A percentile compares a stretch with the other conserved stretches of the same genome.
Evolutionary conservation across 345 rosid genomes (phyloP).

Genomic region (Diplotaxis tenuifolia): DNA sequence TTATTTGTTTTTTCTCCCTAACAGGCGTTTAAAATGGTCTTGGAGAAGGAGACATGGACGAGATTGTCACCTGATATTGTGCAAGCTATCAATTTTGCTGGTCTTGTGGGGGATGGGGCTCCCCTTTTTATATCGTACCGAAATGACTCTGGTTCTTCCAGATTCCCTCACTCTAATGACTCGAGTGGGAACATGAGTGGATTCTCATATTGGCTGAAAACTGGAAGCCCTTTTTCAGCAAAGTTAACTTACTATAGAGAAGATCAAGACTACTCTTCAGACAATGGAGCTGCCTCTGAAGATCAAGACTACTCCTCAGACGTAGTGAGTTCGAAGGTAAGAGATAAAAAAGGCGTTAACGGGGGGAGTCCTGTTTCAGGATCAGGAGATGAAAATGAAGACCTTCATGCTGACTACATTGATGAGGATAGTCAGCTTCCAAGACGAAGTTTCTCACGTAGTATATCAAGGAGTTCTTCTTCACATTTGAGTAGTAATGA

Average conservation of each 20-base stretch:
- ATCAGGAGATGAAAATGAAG: conserved; percentile 92
- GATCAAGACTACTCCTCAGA: conserved; percentile 49
- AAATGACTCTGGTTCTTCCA: conserved; percentile 44
- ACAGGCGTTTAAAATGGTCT: conserved; percentile 96
- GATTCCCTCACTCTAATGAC: conserved; percentile 45
- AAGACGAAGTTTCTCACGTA: conserved; percentile 71
- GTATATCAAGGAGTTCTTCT: conserved; percentile 37
- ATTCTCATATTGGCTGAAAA: conserved; percentile 74
- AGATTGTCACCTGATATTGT: conserved; percentile 70
- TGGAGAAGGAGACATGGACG: conserved; percentile 94
- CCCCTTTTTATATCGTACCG: conserved; percentile 60
- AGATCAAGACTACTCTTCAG: conserved; percentile 42
- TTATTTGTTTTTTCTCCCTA: conserved; percentile 22
- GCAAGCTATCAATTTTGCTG: conserved; percentile 76
- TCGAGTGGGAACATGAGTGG: conserved; percentile 55
- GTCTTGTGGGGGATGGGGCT: conserved; percentile 97
- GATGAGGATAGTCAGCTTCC: conserved; percentile 99
- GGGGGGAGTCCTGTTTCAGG: conserved; percentile 59
- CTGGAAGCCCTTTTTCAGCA: conserved; percentile 77
- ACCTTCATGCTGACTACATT: conserved; percentile 93
- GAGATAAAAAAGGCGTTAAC: conserved; percentile 43
- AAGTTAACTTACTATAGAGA: conserved; percentile 52
- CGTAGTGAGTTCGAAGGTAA: conserved; percentile 37
- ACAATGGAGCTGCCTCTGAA: conserved; percentile 46
- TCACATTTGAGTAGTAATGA: conserved; percentile 60